These are phyloP conservation scores for Pyrus pyrifolia DNA, from an alignment of 306 rosid genomes.

Conservation along the genomic window DNA sequence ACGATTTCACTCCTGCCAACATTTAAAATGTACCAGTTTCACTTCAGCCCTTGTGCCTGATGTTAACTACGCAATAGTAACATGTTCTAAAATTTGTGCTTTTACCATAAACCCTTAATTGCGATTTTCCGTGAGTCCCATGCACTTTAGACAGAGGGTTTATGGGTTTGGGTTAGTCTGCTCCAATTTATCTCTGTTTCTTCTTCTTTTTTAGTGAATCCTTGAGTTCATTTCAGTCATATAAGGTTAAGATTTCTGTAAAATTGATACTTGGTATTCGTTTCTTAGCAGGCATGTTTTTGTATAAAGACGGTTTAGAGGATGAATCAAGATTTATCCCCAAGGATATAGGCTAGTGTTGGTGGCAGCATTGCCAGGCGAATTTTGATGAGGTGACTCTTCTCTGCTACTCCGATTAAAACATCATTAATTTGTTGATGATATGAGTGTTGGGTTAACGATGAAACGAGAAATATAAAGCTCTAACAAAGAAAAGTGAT, in stretches of 20 bases:
- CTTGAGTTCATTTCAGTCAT: neutral
- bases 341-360: neutral
- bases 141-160: neutral
- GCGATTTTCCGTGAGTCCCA: neutral
- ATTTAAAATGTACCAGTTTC: neutral
- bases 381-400: neutral
- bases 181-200: too few relatives aligned
- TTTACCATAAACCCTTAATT: neutral
- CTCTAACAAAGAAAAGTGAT: neutral
- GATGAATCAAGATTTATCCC: neutral
- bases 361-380: neutral
- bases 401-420: neutral
- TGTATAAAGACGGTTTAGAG: neutral
- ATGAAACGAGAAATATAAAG: neutral
- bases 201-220: neutral
- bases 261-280: neutral
- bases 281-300: slow-evolving; percentile 2
- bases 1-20: neutral
- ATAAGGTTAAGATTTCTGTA: neutral
- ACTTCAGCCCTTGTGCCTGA: neutral
- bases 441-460: neutral
- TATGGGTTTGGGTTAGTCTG: too few relatives aligned
- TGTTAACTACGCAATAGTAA: neutral
- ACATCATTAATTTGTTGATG: neutral
- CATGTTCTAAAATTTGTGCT: neutral